Conservation (phyloP, 768 basidiomycete species). For the Fomitopsis serialis region DNA sequence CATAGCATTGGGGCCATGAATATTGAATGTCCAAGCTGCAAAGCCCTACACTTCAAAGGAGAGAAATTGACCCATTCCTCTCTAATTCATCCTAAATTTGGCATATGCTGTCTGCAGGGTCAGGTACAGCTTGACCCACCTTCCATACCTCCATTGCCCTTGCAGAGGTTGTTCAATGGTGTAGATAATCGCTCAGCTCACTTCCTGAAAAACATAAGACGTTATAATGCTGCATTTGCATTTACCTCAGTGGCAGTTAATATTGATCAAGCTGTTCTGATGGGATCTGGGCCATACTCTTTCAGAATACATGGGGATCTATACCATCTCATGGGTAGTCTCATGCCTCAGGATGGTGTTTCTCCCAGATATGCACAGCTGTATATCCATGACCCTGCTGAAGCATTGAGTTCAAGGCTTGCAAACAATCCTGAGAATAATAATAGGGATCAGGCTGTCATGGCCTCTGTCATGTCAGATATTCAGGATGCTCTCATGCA, state of each 20-base stretch:
- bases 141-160: constrained; percentile 16
- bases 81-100: constrained; percentile 20
- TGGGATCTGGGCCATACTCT: constrained; percentile 27
- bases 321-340: constrained; percentile 28
- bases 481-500: constrained; percentile 11
- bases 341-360: constrained; percentile 19
- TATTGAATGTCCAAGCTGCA: constrained; percentile 26
- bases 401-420: constrained; percentile 25
- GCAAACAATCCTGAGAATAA: not conserved
- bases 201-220: constrained; percentile 31
- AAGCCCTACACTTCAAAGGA: constrained; percentile 31
- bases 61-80: constrained; percentile 20
- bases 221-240: constrained; percentile 37
- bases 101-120: constrained; percentile 32
- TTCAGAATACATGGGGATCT: constrained; percentile 33
- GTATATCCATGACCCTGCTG: constrained; percentile 34
- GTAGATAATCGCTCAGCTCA: constrained; percentile 11
- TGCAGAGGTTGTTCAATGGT: constrained; percentile 18
- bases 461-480: constrained; percentile 4
- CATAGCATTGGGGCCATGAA: constrained; percentile 29
- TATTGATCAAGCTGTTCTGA: constrained; percentile 24
- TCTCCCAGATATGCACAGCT: constrained; percentile 34
- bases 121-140: constrained; percentile 24
- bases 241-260: constrained; percentile 32
- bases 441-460: constrained; percentile 2